These are phyloP conservation scores for Nepenthes mirabilis DNA, from an alignment of 148 eudicot species.

Conservation along the genomic window DNA sequence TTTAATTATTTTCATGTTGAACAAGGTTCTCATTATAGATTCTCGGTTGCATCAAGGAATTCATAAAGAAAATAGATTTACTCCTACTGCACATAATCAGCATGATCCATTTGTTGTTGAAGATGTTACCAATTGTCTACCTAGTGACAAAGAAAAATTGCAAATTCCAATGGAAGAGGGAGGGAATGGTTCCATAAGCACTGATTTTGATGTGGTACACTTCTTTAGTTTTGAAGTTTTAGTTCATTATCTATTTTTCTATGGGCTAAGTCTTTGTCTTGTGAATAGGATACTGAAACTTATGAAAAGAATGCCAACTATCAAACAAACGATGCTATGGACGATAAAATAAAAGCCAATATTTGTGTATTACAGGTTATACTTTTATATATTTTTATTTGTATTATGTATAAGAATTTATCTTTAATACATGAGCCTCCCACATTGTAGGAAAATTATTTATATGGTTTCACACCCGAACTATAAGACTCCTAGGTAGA, in stretches of 20 bases:
- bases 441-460: too few relatives aligned
- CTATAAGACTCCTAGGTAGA: too few relatives aligned
- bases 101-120: constrained; percentile 27
- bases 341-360: constrained; percentile 89
- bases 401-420: too few relatives aligned
- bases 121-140: constrained; percentile 19
- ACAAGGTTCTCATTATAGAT: constrained; percentile 10
- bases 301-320: constrained; percentile 27
- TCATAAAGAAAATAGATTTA: constrained; percentile 12
- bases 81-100: constrained; percentile 17
- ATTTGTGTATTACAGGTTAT: constrained; percentile 68
- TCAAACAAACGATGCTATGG: constrained; percentile 53
- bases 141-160: constrained; percentile 25
- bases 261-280: constrained; percentile 12
- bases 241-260: not conserved
- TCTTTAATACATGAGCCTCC: too few relatives aligned
- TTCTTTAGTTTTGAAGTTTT: constrained; percentile 8
- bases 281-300: constrained; percentile 32
- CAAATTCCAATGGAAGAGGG: too few relatives aligned
- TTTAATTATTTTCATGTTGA: constrained; percentile 16
- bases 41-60: constrained; percentile 14
- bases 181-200: constrained; percentile 14
- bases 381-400: too few relatives aligned
- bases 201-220: constrained; percentile 35
- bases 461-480: too few relatives aligned